Evolutionary conservation across 2,329 filamentous ascomycete genomes (phyloP).

Genomic region (Biscogniauxia marginata): DNA sequence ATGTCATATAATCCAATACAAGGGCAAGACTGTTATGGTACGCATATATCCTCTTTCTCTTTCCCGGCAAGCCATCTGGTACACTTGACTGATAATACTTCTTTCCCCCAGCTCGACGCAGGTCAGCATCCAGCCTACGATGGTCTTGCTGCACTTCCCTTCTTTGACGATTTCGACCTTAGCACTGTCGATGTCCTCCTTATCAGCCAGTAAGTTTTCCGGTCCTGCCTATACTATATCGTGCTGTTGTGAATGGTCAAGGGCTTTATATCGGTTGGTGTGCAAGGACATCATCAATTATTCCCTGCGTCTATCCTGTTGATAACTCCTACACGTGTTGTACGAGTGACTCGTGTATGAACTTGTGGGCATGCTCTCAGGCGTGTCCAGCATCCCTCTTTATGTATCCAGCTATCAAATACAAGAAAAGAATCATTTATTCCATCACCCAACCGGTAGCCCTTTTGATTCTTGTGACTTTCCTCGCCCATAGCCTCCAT

Average conservation of each 20-base stretch:
- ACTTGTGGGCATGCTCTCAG: constrained; percentile 3
- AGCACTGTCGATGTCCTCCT: constrained; percentile 96
- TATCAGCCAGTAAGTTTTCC: constrained; percentile 91
- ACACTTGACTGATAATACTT: constrained; percentile 14
- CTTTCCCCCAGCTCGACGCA: constrained; percentile 73
- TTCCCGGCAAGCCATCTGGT: constrained; percentile 10
- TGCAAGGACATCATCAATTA: constrained; percentile 9
- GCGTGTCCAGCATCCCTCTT: constrained; percentile 12
- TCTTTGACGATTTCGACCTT: constrained; percentile 97
- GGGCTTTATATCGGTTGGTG: constrained; percentile 24
- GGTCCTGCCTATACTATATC: constrained; percentile 10
- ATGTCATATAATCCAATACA: constrained; percentile 98
- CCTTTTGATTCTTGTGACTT: constrained; percentile 26
- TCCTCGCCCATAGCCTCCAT: constrained; percentile 1
- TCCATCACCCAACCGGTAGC: constrained; percentile 29
- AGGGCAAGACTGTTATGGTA: constrained; percentile 99
- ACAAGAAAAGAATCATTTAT: constrained; percentile 36
- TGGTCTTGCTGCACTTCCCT: constrained; percentile 87
- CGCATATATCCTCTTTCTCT: constrained; percentile 34
- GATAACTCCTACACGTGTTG: not conserved
- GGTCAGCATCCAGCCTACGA: constrained; percentile 97
- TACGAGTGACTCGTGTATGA: constrained; percentile 2
- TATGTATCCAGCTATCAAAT: constrained; percentile 42
- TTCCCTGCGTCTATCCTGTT: not conserved
- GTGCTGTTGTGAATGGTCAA: constrained; percentile 17